Percentiles rank a stretch among this genome's conserved stretches.
phyloP scores from a whole-genome alignment of 2,329 filamentous ascomycete species.

The Fonsecaea pedrosoi region DNA sequence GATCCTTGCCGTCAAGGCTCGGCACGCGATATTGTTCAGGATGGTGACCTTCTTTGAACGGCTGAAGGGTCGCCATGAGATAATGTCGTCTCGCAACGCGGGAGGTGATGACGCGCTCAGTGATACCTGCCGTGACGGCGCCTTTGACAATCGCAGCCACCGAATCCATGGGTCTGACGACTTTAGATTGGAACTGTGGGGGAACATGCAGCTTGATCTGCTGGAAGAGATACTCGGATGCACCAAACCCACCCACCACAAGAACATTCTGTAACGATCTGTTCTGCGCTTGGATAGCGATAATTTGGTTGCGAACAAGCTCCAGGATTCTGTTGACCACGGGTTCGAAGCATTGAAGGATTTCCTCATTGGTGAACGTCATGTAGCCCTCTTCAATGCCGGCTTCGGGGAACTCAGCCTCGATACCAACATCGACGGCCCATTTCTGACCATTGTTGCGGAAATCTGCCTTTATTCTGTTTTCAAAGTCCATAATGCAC shows the following conservation, averaged over 20 bases:
- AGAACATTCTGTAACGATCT: conserved; percentile 91
- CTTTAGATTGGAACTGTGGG: conserved; percentile 97
- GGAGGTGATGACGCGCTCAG: conserved; percentile 93
- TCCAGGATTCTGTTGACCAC: conserved; percentile 97
- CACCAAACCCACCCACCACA: conserved; percentile 96
- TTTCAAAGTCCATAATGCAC: conserved; percentile 99
- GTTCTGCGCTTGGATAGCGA: conserved; percentile 98
- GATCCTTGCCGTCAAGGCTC: conserved; percentile 92
- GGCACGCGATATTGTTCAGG: conserved; percentile 98
- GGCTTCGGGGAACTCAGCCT: conserved; percentile 96
- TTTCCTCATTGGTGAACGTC: conserved; percentile 99
- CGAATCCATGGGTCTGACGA: conserved; percentile 97
- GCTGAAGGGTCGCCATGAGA: conserved; percentile 97
- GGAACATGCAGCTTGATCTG: conserved; percentile 99
- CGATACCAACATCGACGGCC: conserved; percentile 98
- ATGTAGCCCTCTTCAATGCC: conserved; percentile 99
- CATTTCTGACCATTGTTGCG: conserved; percentile 98
- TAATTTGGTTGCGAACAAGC: conserved; percentile 96
- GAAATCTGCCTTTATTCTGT: conserved; percentile 99
- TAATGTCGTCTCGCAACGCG: conserved; percentile 97
- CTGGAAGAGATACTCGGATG: conserved; percentile 98
- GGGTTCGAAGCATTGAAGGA: conserved; percentile 97
- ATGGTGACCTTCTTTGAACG: conserved; percentile 98
- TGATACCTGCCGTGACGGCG: conserved; percentile 96
- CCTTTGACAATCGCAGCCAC: conserved; percentile 98